These are phyloP conservation scores for Rhizophagus sp. DNA, from an alignment of 192 early-diverging fungal species.

Conservation along the genomic window DNA sequence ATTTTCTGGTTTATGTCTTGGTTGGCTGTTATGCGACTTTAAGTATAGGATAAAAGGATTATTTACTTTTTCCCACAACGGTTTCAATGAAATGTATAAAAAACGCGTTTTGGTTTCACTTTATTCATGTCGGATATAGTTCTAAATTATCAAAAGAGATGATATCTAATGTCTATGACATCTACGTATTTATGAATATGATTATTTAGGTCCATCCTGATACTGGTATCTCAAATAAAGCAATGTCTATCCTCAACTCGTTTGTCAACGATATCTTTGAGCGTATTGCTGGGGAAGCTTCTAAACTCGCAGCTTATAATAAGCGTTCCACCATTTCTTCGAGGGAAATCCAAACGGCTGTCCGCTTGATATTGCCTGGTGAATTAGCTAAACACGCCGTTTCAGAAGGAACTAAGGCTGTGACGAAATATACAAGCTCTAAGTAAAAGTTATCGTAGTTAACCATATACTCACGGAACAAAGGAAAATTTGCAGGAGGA, in stretches of 20 bases:
- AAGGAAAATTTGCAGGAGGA: not conserved
- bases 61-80: not conserved
- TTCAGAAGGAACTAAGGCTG: slow-evolving; percentile 98
- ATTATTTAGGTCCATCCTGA: slow-evolving; percentile 74
- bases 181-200: not conserved
- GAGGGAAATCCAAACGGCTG: slow-evolving; percentile 90
- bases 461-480: not conserved
- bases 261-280: slow-evolving; percentile 98
- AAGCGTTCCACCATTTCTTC: slow-evolving; percentile 95
- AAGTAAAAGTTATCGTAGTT: slow-evolving; percentile 44
- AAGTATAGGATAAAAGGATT: not conserved
- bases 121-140: not conserved
- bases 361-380: slow-evolving; percentile 68
- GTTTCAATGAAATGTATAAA: no score
- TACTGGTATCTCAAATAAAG: slow-evolving; percentile 96
- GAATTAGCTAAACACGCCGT: slow-evolving; percentile 97
- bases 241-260: slow-evolving; percentile 95
- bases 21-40: not conserved
- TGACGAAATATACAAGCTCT: slow-evolving; percentile 92
- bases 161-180: not conserved
- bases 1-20: not conserved
- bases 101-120: no score
- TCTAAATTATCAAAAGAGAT: not conserved
- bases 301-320: slow-evolving; percentile 90
- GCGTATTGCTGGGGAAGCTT: slow-evolving; percentile 84